Conservation (phyloP, 2,329 filamentous ascomycete genomes). For the Cladophialophora carrionii region DNA sequence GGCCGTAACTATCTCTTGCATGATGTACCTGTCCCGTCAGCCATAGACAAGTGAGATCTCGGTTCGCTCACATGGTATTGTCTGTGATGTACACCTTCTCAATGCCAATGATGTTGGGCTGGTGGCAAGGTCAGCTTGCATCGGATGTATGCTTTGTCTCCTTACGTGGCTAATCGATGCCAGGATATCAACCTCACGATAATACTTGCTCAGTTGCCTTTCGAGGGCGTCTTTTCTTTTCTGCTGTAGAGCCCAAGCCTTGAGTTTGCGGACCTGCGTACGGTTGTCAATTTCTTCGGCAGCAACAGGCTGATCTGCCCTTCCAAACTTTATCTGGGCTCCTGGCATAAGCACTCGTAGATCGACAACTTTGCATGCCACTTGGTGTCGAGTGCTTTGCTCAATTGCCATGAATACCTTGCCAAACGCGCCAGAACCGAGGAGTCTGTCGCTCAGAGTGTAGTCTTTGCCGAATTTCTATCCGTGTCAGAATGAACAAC, state of each 20-base stretch:
- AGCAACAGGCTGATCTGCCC: slow-evolving; percentile 30
- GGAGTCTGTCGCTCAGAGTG: slow-evolving; percentile 45
- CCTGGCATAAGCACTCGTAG: slow-evolving; percentile 40
- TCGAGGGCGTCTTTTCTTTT: slow-evolving; percentile 38
- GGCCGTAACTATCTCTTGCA: slow-evolving; percentile 62
- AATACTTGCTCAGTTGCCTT: slow-evolving; percentile 42
- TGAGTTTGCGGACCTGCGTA: slow-evolving; percentile 31
- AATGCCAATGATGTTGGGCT: slow-evolving; percentile 63
- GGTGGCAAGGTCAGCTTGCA: slow-evolving; percentile 4
- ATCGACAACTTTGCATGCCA: slow-evolving; percentile 54
- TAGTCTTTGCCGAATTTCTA: slow-evolving; percentile 45
- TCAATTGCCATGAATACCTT: slow-evolving; percentile 50
- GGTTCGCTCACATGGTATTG: slow-evolving; percentile 53
- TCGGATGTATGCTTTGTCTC: background rate
- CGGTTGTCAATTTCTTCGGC: slow-evolving; percentile 32
- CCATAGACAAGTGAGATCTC: background rate
- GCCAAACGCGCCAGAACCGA: slow-evolving; percentile 51
- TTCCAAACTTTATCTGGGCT: slow-evolving; percentile 17
- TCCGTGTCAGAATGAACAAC: slow-evolving; percentile 21
- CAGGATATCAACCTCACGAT: slow-evolving; percentile 53
- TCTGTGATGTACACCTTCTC: slow-evolving; percentile 60
- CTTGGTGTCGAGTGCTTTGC: slow-evolving; percentile 40
- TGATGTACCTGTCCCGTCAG: slow-evolving; percentile 56
- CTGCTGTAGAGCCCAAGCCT: slow-evolving; percentile 32
- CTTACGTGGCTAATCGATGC: slow-evolving; percentile 58